Percentiles rank a stretch among this genome's conserved stretches.
Conservation (phyloP, 257 asterid genomes). For the Solanum ahanhuiri region DNA sequence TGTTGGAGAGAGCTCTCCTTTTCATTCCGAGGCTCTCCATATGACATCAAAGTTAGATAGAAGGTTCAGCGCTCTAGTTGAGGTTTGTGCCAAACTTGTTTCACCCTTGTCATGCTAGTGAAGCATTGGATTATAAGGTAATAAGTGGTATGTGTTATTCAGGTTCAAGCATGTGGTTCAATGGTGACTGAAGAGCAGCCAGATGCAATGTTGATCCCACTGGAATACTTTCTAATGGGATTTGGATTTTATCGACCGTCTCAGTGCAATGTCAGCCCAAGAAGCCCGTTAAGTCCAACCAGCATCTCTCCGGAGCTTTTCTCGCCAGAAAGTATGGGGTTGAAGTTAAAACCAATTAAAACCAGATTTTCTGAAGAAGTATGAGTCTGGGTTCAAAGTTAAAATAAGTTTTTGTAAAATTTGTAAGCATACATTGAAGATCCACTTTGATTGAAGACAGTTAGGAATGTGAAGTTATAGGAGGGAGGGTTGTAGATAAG, state of each 20-base stretch:
- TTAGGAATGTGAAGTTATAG: background rate
- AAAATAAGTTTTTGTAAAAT: slow-evolving; percentile 1
- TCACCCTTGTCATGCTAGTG: background rate
- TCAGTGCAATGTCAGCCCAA: slow-evolving; percentile 43
- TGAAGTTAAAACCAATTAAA: slow-evolving; percentile 58
- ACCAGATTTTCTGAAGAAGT: slow-evolving; percentile 22
- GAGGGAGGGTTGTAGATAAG: slow-evolving; percentile 24
- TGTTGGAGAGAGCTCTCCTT: slow-evolving; percentile 54
- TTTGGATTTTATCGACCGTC: slow-evolving; percentile 48
- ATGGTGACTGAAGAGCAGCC: slow-evolving; percentile 67
- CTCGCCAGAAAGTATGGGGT: slow-evolving; percentile 73
- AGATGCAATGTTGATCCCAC: slow-evolving; percentile 50
- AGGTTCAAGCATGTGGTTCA: slow-evolving; percentile 70
- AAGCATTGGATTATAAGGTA: background rate
- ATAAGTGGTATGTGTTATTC: background rate
- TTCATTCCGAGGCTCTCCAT: slow-evolving; percentile 48
- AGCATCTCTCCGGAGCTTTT: slow-evolving; percentile 58
- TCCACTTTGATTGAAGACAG: background rate
- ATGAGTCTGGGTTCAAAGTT: background rate
- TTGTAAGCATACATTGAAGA: slow-evolving; percentile 1
- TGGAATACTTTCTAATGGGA: slow-evolving; percentile 56
- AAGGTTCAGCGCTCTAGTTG: slow-evolving; percentile 55
- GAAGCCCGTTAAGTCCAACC: slow-evolving; percentile 66
- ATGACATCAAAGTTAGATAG: slow-evolving; percentile 57
- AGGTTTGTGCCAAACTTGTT: slow-evolving; percentile 22